A percentile compares a stretch with the other conserved stretches of the same genome.
These are phyloP conservation scores for Fusarium decemcellulare DNA, from an alignment of 2,329 filamentous ascomycete species.

Conservation along the genomic window DNA sequence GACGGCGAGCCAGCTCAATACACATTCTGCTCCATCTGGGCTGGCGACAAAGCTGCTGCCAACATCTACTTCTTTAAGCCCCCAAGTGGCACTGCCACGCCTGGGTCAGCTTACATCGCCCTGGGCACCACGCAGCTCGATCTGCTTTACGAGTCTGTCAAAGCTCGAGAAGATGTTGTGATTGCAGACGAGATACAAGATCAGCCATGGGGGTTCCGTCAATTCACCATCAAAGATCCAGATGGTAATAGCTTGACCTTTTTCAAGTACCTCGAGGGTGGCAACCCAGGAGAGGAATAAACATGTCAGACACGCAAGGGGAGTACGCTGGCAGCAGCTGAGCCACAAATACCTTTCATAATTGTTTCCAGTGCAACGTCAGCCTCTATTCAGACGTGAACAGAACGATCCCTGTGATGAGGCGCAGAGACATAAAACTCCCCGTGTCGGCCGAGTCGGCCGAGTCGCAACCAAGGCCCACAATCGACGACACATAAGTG, in stretches of 20 bases:
- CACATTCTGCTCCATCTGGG: conserved; percentile 30
- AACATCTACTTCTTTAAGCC: conserved; percentile 39
- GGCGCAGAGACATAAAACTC: neutral
- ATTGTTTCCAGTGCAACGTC: neutral
- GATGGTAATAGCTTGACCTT: conserved; percentile 33
- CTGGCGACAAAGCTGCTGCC: conserved; percentile 30
- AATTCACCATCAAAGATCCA: conserved; percentile 33
- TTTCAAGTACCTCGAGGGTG: conserved; percentile 36
- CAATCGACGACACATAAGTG: conserved; percentile 5
- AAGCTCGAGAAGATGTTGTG: conserved; percentile 10
- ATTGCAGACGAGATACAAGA: conserved; percentile 28
- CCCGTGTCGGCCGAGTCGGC: neutral
- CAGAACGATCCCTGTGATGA: neutral
- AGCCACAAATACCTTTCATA: neutral
- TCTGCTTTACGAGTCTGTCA: conserved; percentile 22
- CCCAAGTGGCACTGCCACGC: conserved; percentile 5
- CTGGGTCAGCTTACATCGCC: conserved; percentile 30
- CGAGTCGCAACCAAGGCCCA: conserved; percentile 4
- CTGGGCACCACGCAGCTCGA: conserved; percentile 29
- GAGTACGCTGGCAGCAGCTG: no score
- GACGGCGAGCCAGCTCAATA: conserved; percentile 18
- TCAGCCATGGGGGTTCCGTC: conserved; percentile 34
- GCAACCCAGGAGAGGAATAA: conserved; percentile 28
- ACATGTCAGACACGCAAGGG: neutral
- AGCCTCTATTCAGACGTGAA: neutral